Evolutionary conservation across 2,329 filamentous ascomycete species (phyloP).

Genomic region (Talaromyces sp.): DNA sequence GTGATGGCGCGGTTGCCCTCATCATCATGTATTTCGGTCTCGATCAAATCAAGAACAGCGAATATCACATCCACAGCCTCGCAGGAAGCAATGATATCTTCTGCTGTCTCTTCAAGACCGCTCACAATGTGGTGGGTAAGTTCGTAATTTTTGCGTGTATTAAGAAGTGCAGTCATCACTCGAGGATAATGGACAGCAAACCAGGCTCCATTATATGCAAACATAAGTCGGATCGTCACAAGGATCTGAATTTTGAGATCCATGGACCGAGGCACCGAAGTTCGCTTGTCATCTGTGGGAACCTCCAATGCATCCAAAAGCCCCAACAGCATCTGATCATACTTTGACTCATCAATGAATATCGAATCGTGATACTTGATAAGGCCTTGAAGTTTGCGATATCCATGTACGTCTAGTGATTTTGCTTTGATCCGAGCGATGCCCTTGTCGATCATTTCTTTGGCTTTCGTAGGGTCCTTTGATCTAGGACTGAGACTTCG

Average conservation of each 20-base stretch:
- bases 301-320: constrained; percentile 38
- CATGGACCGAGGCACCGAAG: constrained; percentile 23
- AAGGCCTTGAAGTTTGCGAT: constrained; percentile 41
- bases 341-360: constrained; percentile 34
- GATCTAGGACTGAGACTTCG: constrained; percentile 38
- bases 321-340: constrained; percentile 36
- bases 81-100: constrained; percentile 33
- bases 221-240: constrained; percentile 39
- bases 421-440: constrained; percentile 34
- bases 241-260: constrained; percentile 44
- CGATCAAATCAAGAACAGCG: constrained; percentile 34
- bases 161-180: constrained; percentile 36
- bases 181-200: constrained; percentile 35
- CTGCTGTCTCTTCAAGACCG: constrained; percentile 38
- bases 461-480: constrained; percentile 36
- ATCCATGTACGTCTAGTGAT: constrained; percentile 40
- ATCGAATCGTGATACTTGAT: constrained; percentile 38
- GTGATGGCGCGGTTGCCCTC: constrained; percentile 32
- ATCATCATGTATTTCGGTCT: constrained; percentile 29
- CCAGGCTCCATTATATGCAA: constrained; percentile 33
- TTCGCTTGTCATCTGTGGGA: constrained; percentile 28
- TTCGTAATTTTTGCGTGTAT: constrained; percentile 37
- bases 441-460: constrained; percentile 38
- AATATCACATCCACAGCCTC: constrained; percentile 29
- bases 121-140: constrained; percentile 39